A percentile compares a stretch with the other conserved stretches of the same genome.
Evolutionary conservation across 805 yeast genomes (phyloP).

Genomic region (Metschnikowia arizonensis): DNA sequence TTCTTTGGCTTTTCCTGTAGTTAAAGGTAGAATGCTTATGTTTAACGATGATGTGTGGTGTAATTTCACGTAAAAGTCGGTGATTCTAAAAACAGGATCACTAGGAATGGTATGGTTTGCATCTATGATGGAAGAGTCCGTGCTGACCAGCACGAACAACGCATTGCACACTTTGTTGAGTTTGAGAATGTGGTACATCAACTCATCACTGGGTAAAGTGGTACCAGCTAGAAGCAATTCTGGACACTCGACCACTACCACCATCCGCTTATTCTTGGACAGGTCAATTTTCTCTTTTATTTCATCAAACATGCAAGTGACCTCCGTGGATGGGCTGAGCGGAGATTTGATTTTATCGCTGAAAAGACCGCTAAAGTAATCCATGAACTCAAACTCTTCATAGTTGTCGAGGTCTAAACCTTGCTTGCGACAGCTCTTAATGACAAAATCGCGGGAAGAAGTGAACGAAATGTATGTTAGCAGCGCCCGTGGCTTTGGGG

Average conservation of each 20-base stretch:
- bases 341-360: constrained; percentile 26
- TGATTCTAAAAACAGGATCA: constrained; percentile 38
- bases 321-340: constrained; percentile 13
- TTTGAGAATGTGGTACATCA: constrained; percentile 28
- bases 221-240: constrained; percentile 47
- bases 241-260: constrained; percentile 44
- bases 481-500: constrained; percentile 21
- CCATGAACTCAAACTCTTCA: constrained; percentile 36
- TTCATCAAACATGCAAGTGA: constrained; percentile 18
- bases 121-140: constrained; percentile 36
- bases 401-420: constrained; percentile 30
- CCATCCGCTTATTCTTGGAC: constrained; percentile 12
- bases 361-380: constrained; percentile 47
- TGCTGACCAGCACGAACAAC: constrained; percentile 35
- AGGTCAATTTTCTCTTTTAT: constrained; percentile 14
- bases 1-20: constrained; percentile 80
- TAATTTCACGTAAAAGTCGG: constrained; percentile 46
- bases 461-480: constrained; percentile 36
- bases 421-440: constrained; percentile 35
- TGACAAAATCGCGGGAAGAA: constrained; percentile 30
- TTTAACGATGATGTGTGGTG: constrained; percentile 49
- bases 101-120: constrained; percentile 18
- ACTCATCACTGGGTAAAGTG: constrained; percentile 28
- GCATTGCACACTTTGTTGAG: constrained; percentile 31
- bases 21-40: constrained; percentile 59